A percentile compares a stretch with the other conserved stretches of the same genome.
Evolutionary conservation across 1,284 basidiomycete species (phyloP).

Genomic region (Pseudozyma tsukubaensis): DNA sequence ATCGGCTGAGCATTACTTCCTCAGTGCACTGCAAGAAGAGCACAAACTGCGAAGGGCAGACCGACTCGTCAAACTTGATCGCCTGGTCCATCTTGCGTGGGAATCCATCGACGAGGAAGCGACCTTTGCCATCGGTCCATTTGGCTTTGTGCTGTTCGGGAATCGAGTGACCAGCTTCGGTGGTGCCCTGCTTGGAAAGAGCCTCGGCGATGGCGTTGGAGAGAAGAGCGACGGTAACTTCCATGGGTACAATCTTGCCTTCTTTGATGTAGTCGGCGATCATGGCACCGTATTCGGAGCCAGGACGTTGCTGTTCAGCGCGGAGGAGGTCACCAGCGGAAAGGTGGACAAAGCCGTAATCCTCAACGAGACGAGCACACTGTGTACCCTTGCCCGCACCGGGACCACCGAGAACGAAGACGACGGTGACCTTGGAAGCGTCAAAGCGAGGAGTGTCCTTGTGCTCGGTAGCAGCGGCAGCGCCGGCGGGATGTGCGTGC

Average conservation of each 20-base stretch:
- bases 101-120: slow-evolving; percentile 97
- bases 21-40: slow-evolving; percentile 92
- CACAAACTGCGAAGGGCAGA: slow-evolving; percentile 79
- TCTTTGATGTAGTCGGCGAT: slow-evolving; percentile 91
- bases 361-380: slow-evolving; percentile 85
- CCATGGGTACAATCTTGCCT: slow-evolving; percentile 94
- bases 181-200: slow-evolving; percentile 68
- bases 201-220: slow-evolving; percentile 88
- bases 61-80: slow-evolving; percentile 87
- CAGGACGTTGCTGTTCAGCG: slow-evolving; percentile 88
- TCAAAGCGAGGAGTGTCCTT: slow-evolving; percentile 74
- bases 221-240: slow-evolving; percentile 94
- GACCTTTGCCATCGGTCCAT: slow-evolving; percentile 81
- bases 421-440: slow-evolving; percentile 80
- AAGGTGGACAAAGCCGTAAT: slow-evolving; percentile 91
- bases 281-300: slow-evolving; percentile 85
- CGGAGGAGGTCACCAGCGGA: slow-evolving; percentile 97
- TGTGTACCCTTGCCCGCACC: slow-evolving; percentile 99
- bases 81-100: slow-evolving; percentile 99
- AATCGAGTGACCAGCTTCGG: slow-evolving; percentile 30
- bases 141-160: slow-evolving; percentile 67
- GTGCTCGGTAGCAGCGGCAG: slow-evolving; percentile 1
- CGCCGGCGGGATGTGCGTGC: neutral
- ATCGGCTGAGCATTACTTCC: slow-evolving; percentile 84
- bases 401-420: slow-evolving; percentile 97